These are phyloP conservation scores for Cercospora berteroae DNA, from an alignment of 2,329 filamentous ascomycete genomes.

Conservation along the genomic window DNA sequence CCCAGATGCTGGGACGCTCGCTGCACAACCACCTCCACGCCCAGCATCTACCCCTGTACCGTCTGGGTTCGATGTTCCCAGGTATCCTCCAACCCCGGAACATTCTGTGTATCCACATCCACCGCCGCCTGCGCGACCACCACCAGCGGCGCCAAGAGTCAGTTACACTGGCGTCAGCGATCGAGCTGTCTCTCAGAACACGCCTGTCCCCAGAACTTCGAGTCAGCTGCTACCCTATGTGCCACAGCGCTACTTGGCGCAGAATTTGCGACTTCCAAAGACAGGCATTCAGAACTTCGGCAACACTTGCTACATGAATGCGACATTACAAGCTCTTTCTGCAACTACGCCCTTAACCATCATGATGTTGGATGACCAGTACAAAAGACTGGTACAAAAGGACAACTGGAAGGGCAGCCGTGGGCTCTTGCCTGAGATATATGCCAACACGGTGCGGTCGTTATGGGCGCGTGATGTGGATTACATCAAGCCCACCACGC, in stretches of 20 bases:
- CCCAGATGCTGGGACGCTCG: slow-evolving; percentile 64
- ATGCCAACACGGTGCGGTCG: slow-evolving; percentile 59
- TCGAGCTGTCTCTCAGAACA: slow-evolving; percentile 42
- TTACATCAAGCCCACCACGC: slow-evolving; percentile 47
- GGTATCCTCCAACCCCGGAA: slow-evolving; percentile 35
- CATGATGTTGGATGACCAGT: slow-evolving; percentile 65
- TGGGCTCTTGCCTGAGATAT: slow-evolving; percentile 61
- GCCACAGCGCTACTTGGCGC: slow-evolving; percentile 45
- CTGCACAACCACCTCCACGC: slow-evolving; percentile 54
- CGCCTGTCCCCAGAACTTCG: slow-evolving; percentile 36
- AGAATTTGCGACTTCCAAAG: slow-evolving; percentile 52
- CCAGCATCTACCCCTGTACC: slow-evolving; percentile 33
- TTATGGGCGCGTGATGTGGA: slow-evolving; percentile 60
- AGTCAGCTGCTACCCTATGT: slow-evolving; percentile 46
- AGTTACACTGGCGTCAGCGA: slow-evolving; percentile 82
- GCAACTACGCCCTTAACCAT: slow-evolving; percentile 63
- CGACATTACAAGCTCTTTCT: slow-evolving; percentile 79
- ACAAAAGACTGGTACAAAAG: slow-evolving; percentile 56
- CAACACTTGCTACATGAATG: slow-evolving; percentile 88
- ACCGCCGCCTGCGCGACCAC: slow-evolving; percentile 57
- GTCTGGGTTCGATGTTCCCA: slow-evolving; percentile 27
- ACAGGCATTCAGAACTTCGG: slow-evolving; percentile 79
- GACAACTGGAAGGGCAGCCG: slow-evolving; percentile 65
- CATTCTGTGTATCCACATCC: slow-evolving; percentile 39
- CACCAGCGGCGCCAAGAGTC: slow-evolving; percentile 56